These are phyloP conservation scores for Dictyostelium brefeldianum DNA, from an alignment of 78 protist species.

Conservation along the genomic window DNA sequence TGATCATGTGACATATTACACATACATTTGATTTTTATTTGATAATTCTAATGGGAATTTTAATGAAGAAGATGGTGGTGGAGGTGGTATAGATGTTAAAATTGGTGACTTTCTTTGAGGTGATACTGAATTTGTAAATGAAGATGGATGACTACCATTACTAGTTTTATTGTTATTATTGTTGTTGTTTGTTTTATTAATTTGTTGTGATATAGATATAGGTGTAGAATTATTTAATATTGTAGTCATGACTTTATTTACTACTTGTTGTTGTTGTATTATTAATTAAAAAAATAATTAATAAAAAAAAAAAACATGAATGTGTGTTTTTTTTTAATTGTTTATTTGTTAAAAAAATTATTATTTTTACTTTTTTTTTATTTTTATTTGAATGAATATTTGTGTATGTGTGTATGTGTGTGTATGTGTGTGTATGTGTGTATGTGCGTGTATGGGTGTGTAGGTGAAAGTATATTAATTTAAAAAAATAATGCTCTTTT, in stretches of 20 bases:
- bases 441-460: too few relatives aligned
- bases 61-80: slow-evolving; percentile 31
- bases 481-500: too few relatives aligned
- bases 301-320: too few relatives aligned
- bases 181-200: not conserved
- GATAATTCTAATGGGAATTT: slow-evolving; percentile 30
- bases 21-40: slow-evolving; percentile 23
- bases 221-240: not conserved
- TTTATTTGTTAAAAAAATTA: not conserved
- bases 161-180: not conserved
- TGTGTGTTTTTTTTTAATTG: not conserved
- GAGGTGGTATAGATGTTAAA: slow-evolving; percentile 27
- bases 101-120: slow-evolving; percentile 20
- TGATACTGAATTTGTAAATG: not conserved
- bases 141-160: not conserved
- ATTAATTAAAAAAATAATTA: too few relatives aligned
- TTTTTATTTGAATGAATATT: not conserved
- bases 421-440: too few relatives aligned
- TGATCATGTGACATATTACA: too few relatives aligned
- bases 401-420: not conserved
- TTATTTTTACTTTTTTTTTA: not conserved
- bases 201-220: not conserved
- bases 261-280: too few relatives aligned
- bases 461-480: too few relatives aligned
- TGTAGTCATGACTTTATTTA: not conserved